Evolutionary conservation across 805 yeast genomes (phyloP), one percentile per base, ranked within the genome.

Genomic region (Yarrowia sp.): DNA sequence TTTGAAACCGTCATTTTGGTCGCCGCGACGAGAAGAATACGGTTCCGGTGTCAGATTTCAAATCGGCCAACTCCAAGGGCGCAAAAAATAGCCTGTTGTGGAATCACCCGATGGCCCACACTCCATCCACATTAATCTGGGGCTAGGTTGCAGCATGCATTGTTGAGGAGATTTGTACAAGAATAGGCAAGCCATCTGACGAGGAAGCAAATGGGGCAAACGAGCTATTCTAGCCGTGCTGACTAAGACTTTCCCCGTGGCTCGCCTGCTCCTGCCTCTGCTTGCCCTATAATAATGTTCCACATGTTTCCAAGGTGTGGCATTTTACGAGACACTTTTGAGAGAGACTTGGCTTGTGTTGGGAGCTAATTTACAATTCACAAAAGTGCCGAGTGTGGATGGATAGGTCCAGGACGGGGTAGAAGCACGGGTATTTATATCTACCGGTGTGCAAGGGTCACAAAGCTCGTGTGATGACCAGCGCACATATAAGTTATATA

Each of bases 61-160:
- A 32, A 8, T 48, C 36, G 52, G 10, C 5, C 8, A 12, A 10
- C 11, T 45, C 26, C 14, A 8, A 5, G 26, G 12, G 48, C 48
- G 48, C 48, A 15, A 19, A 19, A 19, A 19, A 19, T 19, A 19
- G 19, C 19, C 19, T 19, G 26, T 16, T 19, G 9, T 12, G 10
- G n/a, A 19, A 32, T 52, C 56, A 52, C 56, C 56, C 56, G 56
- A 52, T 52, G 5, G 42, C 8, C 22, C 50, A 8, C 32, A 11
- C 32, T 26, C 32, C 32, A 45, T 11, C 12, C 40, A 52, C 38
- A 52, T 19, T 40, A 53, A 53, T 38, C 59, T 40, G 59, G 59
- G 59, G 59, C 59, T 53, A 53, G 59, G 59, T 53, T 53, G 59
- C 45, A 53, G 45, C 43, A 38, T 53, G 58, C 58, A 53, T 53